Base-by-base conservation (phyloP, 768 basidiomycete genomes). In the Calocera cornea region DNA sequence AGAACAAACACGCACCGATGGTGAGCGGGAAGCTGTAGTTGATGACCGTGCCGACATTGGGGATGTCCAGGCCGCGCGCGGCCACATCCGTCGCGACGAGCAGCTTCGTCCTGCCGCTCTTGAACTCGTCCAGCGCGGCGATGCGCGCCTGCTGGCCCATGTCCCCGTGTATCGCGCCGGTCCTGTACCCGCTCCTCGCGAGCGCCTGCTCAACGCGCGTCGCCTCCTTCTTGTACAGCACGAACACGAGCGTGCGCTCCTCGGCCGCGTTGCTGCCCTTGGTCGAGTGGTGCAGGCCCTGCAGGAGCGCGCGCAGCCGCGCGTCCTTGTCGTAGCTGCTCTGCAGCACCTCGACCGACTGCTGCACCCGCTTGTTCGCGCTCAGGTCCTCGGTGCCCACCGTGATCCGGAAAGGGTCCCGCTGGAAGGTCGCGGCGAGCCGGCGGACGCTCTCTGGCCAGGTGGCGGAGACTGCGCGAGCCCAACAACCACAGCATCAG, bases 1-100 rank as follows among this genome's bases (percentile, higher is more conserved):
- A 92, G 84, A 73, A 63, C 63, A 92, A 83, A 73, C 89, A 95
- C 78, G 92, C 88, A 78, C 97, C 95, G 63, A 97, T 88, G 1
- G 94, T 97, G 73, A 99, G 80, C 41, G 95, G 95, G 79, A 95
- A 97, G n/a, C 91, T 95, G 73, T 97, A 95, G 78, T 97, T 97
- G 75, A 98, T 85, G 60, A 99, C 97, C 29, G 88, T 84, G 29
- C 86, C 90, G 34, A 99, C 97, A 74, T 95, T 88, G 1, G 97
- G 95, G 72, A 99, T 98, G 80, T 99, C 97, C 70, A 99, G 80
- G 10, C 97, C 97, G 65, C 97, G 86, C 54, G 97, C 94, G 5
- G 97, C 97, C 10, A 99, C 97, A 75, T 99, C 97, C 27, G 92
- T 99, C 10, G 97, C 97, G 64, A 99, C 95, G 70, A 98, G 81